Conservation (phyloP, 108 stramenopile genomes). For the Stephanodiscus minutulus region DNA sequence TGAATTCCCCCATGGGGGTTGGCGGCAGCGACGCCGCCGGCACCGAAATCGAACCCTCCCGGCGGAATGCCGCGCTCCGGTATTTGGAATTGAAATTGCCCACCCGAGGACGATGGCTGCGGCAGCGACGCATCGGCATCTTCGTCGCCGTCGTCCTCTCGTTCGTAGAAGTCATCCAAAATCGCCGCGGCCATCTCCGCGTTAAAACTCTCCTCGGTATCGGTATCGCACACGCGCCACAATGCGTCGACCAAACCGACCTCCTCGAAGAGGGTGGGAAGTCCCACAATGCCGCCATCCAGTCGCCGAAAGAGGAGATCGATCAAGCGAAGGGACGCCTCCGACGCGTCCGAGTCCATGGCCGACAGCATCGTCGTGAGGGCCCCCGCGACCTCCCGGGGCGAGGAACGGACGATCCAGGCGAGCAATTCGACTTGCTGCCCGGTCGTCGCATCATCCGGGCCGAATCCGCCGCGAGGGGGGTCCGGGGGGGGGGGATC, state of each 20-base stretch:
- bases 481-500: not conserved
- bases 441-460: not conserved
- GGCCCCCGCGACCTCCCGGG: slow-evolving; percentile 14
- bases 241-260: slow-evolving; percentile 41
- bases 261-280: slow-evolving; percentile 36
- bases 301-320: slow-evolving; percentile 24
- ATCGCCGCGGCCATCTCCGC: slow-evolving; percentile 36
- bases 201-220: slow-evolving; percentile 32
- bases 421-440: slow-evolving; percentile 15
- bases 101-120: slow-evolving; percentile 6
- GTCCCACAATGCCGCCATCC: not conserved
- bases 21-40: not conserved
- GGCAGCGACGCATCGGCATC: not conserved
- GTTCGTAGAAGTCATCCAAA: slow-evolving; percentile 38
- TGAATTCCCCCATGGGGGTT: too few species aligned
- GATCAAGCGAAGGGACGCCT: slow-evolving; percentile 24
- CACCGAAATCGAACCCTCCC: not conserved
- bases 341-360: slow-evolving; percentile 23
- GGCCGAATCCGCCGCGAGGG: too few species aligned
- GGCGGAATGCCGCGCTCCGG: not conserved
- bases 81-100: slow-evolving; percentile 31
- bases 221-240: slow-evolving; percentile 36
- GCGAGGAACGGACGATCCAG: slow-evolving; percentile 6
- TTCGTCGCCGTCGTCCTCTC: slow-evolving; percentile 13
- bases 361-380: slow-evolving; percentile 19